These are phyloP conservation scores for Podospora appendiculata DNA, from an alignment of 495 filamentous ascomycete genomes.

Conservation along the genomic window DNA sequence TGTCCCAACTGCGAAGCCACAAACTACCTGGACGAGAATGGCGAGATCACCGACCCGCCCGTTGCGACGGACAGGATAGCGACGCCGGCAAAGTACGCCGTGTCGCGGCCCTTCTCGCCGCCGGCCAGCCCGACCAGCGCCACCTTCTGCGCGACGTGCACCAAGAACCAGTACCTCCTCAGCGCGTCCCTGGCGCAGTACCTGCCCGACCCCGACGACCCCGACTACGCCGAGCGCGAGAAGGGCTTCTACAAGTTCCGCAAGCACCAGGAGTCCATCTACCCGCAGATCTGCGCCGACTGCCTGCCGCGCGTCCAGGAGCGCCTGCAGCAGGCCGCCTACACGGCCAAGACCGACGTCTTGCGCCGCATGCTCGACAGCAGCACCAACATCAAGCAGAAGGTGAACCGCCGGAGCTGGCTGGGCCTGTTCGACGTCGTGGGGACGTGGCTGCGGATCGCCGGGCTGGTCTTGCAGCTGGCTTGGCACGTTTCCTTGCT, in stretches of 20 bases:
- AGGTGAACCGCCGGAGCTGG: constrained; percentile 30
- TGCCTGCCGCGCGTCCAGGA: constrained; percentile 62
- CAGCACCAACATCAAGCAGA: constrained; percentile 38
- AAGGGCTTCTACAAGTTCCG: constrained; percentile 52
- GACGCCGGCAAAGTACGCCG: constrained; percentile 28
- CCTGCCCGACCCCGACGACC: constrained; percentile 61
- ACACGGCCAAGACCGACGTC: constrained; percentile 73
- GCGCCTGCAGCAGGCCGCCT: constrained; percentile 58
- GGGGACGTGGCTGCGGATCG: constrained; percentile 43
- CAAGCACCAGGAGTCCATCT: constrained; percentile 59
- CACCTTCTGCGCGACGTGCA: constrained; percentile 69
- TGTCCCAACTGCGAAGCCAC: constrained; percentile 70
- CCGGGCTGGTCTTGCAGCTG: constrained; percentile 45
- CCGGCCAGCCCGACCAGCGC: constrained; percentile 19
- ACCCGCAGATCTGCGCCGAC: constrained; percentile 74
- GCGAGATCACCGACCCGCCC: constrained; percentile 84
- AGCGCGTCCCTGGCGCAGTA: constrained; percentile 56
- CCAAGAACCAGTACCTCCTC: constrained; percentile 76
- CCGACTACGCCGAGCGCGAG: constrained; percentile 46
- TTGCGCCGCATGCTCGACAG: constrained; percentile 64
- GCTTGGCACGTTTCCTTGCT: constrained; percentile 42
- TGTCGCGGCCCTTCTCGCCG: constrained; percentile 25
- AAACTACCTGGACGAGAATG: constrained; percentile 79
- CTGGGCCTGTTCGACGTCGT: constrained; percentile 44
- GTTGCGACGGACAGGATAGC: constrained; percentile 34